Conservation (phyloP, 192 early-diverging fungal genomes). For the Paraglomus occultum region DNA sequence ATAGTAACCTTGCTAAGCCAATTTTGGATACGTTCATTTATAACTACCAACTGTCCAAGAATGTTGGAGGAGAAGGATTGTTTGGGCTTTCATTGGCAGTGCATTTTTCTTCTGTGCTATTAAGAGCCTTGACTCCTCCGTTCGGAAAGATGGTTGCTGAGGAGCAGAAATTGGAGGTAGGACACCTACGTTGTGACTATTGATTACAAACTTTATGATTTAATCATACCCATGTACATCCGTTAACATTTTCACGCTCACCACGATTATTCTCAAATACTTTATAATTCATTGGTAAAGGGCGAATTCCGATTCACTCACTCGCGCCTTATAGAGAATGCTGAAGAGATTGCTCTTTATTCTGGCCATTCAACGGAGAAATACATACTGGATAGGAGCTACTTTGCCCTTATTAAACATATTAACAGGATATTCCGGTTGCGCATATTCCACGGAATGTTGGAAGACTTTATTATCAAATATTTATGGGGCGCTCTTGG, state of each 20-base stretch:
- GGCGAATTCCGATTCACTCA: slow-evolving; percentile 96
- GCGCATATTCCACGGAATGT: slow-evolving; percentile 89
- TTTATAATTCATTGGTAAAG: slow-evolving; percentile 34
- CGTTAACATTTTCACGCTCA: no score
- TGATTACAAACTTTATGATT: no score
- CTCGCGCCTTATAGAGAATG: slow-evolving; percentile 91
- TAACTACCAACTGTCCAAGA: slow-evolving; percentile 82
- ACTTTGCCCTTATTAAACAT: slow-evolving; percentile 79
- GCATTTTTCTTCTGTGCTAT: slow-evolving; percentile 70
- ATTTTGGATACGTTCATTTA: slow-evolving; percentile 91
- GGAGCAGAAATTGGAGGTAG: slow-evolving; percentile 79
- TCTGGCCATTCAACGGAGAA: slow-evolving; percentile 83
- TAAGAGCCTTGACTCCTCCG: slow-evolving; percentile 87
- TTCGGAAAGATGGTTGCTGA: slow-evolving; percentile 95
- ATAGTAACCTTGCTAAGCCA: slow-evolving; percentile 95
- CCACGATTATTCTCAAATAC: no score
- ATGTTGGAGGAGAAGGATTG: slow-evolving; percentile 82
- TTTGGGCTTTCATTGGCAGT: slow-evolving; percentile 80
- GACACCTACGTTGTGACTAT: background rate
- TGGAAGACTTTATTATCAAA: slow-evolving; percentile 98
- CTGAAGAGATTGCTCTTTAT: slow-evolving; percentile 95
- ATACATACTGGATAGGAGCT: slow-evolving; percentile 73
- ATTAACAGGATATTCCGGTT: slow-evolving; percentile 82
- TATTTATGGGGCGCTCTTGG: slow-evolving; percentile 97
- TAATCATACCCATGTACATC: no score